Evolutionary conservation across 495 filamentous ascomycete genomes (phyloP).

Genomic region (Xanthoparmelia taractica): DNA sequence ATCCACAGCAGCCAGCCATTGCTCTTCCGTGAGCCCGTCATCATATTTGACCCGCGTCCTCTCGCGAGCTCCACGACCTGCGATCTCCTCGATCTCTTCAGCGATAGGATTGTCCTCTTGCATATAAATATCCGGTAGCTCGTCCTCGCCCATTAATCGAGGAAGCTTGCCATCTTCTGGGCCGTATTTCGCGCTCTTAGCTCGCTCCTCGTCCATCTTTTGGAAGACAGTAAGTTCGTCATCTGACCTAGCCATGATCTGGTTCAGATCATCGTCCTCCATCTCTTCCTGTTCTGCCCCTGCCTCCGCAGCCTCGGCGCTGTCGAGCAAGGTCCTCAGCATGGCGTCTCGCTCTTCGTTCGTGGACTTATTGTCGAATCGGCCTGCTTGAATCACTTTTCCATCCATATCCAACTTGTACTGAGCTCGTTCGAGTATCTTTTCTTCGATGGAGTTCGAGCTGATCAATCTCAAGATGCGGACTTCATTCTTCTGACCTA

Average conservation of each 20-base stretch:
- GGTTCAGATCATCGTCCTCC: constrained; percentile 94
- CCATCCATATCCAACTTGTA: constrained; percentile 99
- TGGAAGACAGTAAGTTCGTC: constrained; percentile 63
- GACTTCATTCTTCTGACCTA: constrained; percentile 99
- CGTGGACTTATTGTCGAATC: constrained; percentile 98
- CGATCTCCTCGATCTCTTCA: constrained; percentile 65
- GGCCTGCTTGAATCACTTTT: constrained; percentile 98
- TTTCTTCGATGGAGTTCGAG: constrained; percentile 95
- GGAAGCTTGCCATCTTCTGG: constrained; percentile 55
- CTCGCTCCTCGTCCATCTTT: constrained; percentile 68
- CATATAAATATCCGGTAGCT: constrained; percentile 90
- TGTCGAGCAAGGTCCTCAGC: constrained; percentile 82
- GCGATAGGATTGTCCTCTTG: constrained; percentile 74
- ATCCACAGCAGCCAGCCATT: constrained; percentile 89
- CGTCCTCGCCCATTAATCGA: constrained; percentile 77
- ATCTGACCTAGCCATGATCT: constrained; percentile 73
- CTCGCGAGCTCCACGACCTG: constrained; percentile 88
- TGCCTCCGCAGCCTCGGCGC: constrained; percentile 77
- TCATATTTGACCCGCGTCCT: constrained; percentile 90
- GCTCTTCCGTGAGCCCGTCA: constrained; percentile 94
- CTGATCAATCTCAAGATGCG: constrained; percentile 92
- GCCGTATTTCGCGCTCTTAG: constrained; percentile 59
- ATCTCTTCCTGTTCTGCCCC: constrained; percentile 79
- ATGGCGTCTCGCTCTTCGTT: constrained; percentile 97
- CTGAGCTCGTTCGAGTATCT: constrained; percentile 93